These are phyloP conservation scores for Fragilariopsis cylindrus DNA, from an alignment of 108 stramenopile species.

Conservation along the genomic window DNA sequence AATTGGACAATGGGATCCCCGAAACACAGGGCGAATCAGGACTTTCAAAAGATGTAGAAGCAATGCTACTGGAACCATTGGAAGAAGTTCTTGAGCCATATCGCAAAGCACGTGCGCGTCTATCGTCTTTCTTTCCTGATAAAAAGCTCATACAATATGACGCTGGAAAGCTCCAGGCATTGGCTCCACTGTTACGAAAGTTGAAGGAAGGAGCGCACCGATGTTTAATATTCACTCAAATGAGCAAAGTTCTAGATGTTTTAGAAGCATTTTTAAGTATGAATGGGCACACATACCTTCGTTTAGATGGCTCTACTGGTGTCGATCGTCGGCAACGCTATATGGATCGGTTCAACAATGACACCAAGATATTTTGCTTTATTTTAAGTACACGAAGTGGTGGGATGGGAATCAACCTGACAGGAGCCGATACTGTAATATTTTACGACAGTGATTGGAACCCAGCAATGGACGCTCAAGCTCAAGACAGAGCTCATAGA, in stretches of 20 bases:
- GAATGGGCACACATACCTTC: slow-evolving; percentile 79
- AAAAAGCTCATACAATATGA: slow-evolving; percentile 94
- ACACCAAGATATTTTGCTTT: slow-evolving; percentile 88
- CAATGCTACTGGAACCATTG: slow-evolving; percentile 46
- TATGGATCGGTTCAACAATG: slow-evolving; percentile 96
- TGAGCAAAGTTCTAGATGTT: slow-evolving; percentile 94
- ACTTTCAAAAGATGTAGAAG: slow-evolving; percentile 10
- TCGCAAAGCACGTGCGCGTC: slow-evolving; percentile 48
- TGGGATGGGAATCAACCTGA: slow-evolving; percentile 92
- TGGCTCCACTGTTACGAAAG: slow-evolving; percentile 83
- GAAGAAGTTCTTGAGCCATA: slow-evolving; percentile 50
- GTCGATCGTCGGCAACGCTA: slow-evolving; percentile 87
- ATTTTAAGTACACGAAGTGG: slow-evolving; percentile 96
- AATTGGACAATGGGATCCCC: slow-evolving; percentile 12
- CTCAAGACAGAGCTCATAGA: slow-evolving; percentile 94
- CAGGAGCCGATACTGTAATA: slow-evolving; percentile 96
- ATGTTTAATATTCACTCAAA: slow-evolving; percentile 96
- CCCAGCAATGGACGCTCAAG: slow-evolving; percentile 92
- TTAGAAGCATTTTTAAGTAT: slow-evolving; percentile 91
- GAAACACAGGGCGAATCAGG: not conserved
- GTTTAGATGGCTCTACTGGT: slow-evolving; percentile 88
- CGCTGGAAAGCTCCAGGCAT: slow-evolving; percentile 94
- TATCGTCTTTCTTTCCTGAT: slow-evolving; percentile 91
- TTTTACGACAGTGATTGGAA: slow-evolving; percentile 97
- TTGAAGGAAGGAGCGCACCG: slow-evolving; percentile 88